Evolutionary conservation across 1,284 basidiomycete species (phyloP).

Genomic region (Mycocalia duriaeana): DNA sequence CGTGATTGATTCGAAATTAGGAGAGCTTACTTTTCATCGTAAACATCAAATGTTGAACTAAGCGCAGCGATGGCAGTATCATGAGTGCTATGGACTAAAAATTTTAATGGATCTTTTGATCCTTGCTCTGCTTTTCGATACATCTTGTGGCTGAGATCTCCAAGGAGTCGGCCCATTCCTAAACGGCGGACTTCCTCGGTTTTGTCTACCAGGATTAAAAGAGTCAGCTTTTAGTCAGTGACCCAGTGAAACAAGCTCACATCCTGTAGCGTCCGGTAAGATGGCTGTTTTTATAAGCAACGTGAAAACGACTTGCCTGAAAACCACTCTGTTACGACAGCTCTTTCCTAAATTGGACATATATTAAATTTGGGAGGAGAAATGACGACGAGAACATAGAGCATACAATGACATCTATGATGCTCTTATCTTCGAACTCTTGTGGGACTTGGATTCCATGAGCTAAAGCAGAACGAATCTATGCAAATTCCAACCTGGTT

Average conservation of each 20-base stretch:
- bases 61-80: constrained; percentile 74
- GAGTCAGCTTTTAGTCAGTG: constrained; percentile 8
- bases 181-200: constrained; percentile 71
- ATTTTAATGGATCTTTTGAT: constrained; percentile 45
- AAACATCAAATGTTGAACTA: constrained; percentile 67
- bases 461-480: constrained; percentile 65
- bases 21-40: constrained; percentile 58
- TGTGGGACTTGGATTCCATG: constrained; percentile 67
- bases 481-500: neutral
- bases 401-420: constrained; percentile 57
- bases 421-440: constrained; percentile 60
- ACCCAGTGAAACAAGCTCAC: constrained; percentile 25
- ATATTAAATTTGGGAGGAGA: constrained; percentile 6
- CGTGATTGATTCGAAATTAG: neutral
- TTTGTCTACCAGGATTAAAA: constrained; percentile 43
- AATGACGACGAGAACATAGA: neutral
- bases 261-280: constrained; percentile 24
- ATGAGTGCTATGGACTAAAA: constrained; percentile 70
- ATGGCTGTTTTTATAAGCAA: neutral
- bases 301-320: constrained; percentile 37
- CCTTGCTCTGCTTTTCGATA: constrained; percentile 43
- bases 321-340: constrained; percentile 79
- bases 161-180: constrained; percentile 72
- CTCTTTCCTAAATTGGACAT: constrained; percentile 49
- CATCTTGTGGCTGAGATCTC: constrained; percentile 61